Base-by-base conservation (phyloP, 768 basidiomycete species). In the Chalciporus pseudorubinellus region DNA sequence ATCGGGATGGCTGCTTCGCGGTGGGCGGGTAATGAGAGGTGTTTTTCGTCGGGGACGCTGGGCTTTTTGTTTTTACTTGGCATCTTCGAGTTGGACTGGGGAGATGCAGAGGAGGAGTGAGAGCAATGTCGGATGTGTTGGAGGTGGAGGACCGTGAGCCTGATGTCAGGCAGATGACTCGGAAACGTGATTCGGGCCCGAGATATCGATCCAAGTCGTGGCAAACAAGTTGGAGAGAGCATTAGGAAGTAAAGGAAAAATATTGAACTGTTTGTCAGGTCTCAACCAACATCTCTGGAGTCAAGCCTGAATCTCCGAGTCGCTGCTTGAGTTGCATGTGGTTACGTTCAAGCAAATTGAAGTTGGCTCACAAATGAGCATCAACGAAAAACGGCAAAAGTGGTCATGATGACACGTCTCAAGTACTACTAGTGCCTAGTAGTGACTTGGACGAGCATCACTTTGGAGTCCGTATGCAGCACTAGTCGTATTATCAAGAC, bases 61-160 rank as follows among this genome's bases (percentile, higher is more conserved):
- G 39, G 41, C 42, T 66, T 64, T 44, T 72, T 74, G 49, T 76
- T 73, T 57, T 74, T 74, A 44, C 67, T 70, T n/a, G 34, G 34
- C 74, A 73, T 75, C 16, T 39, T 48, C 77, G 51, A 9, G 7
- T 21, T 48, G 26, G 34, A 36, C 19, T 39, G 44, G 24, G n/a
- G 19, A 11, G 44, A 11, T 21, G 58, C 64, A 18, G 73, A 72
- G 48, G 72, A 75, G 53, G 72, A 74, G 11, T 74, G 67, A 50
- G 63, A 72, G 9, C 67, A 72, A 55, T 72, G 68, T 44, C 70
- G 71, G 1, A 70, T 71, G 1, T 48, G 74, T 21, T 72, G 74
- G 48, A 61, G 74, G 20, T 61, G 58, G 6, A 61, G 62, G 11
- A 72, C 74, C 49, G 59, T 62, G 2, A 31, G 31, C n/a, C n/a